Evolutionary conservation across 164 flowering plant genomes (phyloP).

Genomic region (Houttuynia cordata): DNA sequence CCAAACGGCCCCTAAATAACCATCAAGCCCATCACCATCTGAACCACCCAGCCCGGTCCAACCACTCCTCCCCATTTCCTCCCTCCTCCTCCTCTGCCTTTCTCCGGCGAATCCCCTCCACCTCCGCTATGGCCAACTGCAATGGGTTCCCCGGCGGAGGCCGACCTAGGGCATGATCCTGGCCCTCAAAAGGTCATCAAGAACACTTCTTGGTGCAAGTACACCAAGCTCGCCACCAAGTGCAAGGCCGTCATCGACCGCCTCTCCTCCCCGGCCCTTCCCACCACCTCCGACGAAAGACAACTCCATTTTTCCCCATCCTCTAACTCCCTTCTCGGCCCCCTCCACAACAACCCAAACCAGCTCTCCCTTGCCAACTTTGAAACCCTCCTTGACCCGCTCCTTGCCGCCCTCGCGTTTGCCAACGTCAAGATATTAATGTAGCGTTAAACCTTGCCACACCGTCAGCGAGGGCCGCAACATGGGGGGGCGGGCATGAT

Average conservation of each 20-base stretch:
- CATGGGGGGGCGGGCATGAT: conserved; percentile 43
- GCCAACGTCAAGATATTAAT: conserved; percentile 73
- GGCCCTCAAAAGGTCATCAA: conserved; percentile 79
- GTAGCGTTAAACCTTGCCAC: conserved; percentile 66
- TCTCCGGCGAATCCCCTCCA: no score
- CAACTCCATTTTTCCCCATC: conserved; percentile 5
- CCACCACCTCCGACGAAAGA: conserved; percentile 3
- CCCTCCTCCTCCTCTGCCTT: background rate
- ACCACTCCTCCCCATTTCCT: no score
- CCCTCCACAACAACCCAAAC: conserved; percentile 44
- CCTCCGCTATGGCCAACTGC: no score
- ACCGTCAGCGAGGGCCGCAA: conserved; percentile 23
- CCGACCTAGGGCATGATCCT: conserved; percentile 60
- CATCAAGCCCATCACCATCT: no score
- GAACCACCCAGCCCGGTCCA: no score
- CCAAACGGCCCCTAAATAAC: no score
- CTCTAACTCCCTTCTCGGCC: conserved; percentile 47
- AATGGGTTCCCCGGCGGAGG: conserved; percentile 99
- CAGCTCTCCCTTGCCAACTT: conserved; percentile 67
- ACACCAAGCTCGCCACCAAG: conserved; percentile 73
- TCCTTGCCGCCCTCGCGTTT: conserved; percentile 52
- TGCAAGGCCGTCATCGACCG: conserved; percentile 66
- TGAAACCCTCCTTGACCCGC: conserved; percentile 63
- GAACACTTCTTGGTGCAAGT: conserved; percentile 91
- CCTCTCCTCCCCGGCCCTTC: conserved; percentile 8